These are phyloP conservation scores for Mycena filopes DNA, from an alignment of 768 basidiomycete genomes.

Conservation along the genomic window DNA sequence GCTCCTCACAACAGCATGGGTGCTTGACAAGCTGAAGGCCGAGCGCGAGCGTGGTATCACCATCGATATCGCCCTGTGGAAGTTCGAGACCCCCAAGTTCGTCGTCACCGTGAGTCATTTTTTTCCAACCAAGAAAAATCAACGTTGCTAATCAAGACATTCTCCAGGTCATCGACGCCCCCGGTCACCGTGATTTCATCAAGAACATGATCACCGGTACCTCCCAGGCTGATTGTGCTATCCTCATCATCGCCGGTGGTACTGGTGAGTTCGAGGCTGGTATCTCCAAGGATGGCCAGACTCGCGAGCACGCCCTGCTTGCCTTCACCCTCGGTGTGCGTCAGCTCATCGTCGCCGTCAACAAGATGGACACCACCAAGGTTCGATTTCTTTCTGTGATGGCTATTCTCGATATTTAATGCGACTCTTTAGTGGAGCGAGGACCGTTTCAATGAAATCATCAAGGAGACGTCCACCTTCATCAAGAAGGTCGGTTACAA, in stretches of 20 bases:
- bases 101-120: constrained; percentile 81
- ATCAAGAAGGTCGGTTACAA: constrained; percentile 99
- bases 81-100: constrained; percentile 99
- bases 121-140: constrained; percentile 17
- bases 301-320: constrained; percentile 99
- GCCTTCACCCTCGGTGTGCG: constrained; percentile 99
- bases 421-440: constrained; percentile 93
- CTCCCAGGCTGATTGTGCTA: constrained; percentile 99
- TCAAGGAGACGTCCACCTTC: constrained; percentile 97
- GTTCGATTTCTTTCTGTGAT: no score
- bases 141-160: constrained; percentile 31
- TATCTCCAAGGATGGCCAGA: constrained; percentile 99
- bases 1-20: constrained; percentile 81
- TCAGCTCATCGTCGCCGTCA: constrained; percentile 99
- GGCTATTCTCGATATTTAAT: no score
- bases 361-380: constrained; percentile 99
- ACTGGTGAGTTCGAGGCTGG: constrained; percentile 99
- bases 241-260: constrained; percentile 99
- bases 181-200: constrained; percentile 99
- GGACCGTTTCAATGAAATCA: constrained; percentile 99
- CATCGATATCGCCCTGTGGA: constrained; percentile 99
- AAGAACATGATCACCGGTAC: constrained; percentile 99
- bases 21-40: constrained; percentile 99
- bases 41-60: constrained; percentile 99
- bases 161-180: constrained; percentile 95